phyloP scores from a whole-genome alignment of 345 rosid species.

The Citrus medica region DNA sequence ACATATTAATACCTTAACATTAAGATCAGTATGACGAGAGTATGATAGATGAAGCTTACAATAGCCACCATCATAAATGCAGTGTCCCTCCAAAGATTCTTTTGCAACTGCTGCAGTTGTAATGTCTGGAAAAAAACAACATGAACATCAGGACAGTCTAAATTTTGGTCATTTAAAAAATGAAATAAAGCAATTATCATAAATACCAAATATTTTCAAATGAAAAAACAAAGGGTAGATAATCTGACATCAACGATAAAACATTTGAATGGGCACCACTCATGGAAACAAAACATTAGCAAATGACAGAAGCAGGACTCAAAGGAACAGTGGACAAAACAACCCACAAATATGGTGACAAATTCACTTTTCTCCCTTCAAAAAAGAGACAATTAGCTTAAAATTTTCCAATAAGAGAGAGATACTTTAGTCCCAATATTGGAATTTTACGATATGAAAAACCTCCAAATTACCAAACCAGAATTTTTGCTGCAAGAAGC shows the following conservation, averaged over 20 bases:
- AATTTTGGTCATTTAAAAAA: not conserved
- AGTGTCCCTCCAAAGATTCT: constrained; percentile 92
- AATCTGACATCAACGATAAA: too few relatives aligned
- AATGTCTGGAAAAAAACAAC: constrained; percentile 50
- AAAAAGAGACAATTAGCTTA: not conserved
- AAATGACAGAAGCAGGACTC: not conserved
- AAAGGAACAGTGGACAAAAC: not conserved
- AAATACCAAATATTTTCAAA: not conserved
- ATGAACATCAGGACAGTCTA: constrained; percentile 7
- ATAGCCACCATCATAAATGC: constrained; percentile 99
- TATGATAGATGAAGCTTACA: constrained; percentile 99
- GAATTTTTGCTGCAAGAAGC: not conserved
- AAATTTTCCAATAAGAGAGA: not conserved
- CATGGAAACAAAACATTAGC: not conserved
- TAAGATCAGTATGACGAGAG: constrained; percentile 99
- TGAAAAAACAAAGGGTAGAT: not conserved
- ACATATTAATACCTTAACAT: constrained; percentile 92
- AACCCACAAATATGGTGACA: not conserved
- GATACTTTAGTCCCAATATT: not conserved
- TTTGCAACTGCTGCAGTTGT: constrained; percentile 81
- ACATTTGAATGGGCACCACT: not conserved
- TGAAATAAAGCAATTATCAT: not conserved
- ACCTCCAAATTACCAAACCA: not conserved
- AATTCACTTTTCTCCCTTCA: not conserved
- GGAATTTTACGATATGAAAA: not conserved